These are phyloP conservation scores for Diutina rugosa DNA, from an alignment of 1,139 yeast species.

Conservation along the genomic window DNA sequence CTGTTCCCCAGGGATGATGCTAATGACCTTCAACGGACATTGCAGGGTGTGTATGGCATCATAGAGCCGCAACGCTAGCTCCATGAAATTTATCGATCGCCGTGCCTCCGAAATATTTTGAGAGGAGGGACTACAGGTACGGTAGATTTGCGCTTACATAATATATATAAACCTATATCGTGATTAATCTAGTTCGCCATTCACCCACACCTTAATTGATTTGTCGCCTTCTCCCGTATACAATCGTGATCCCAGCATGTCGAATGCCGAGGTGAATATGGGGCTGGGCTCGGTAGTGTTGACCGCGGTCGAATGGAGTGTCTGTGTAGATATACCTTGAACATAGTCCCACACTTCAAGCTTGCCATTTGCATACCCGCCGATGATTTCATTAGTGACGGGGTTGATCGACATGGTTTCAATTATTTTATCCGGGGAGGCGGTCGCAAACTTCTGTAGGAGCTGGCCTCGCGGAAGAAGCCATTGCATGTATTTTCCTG, in stretches of 20 bases:
- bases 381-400: conserved; percentile 51
- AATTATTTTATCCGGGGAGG: conserved; percentile 36
- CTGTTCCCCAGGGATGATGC: neutral
- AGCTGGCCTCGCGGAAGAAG: conserved; percentile 65
- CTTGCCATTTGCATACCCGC: conserved; percentile 79
- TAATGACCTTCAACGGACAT: neutral
- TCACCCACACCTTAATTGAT: conserved; percentile 70
- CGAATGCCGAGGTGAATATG: conserved; percentile 69
- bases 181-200: neutral
- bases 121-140: no score
- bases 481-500: conserved; percentile 80
- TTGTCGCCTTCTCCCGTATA: conserved; percentile 88
- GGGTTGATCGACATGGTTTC: conserved; percentile 59
- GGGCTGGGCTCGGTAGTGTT: conserved; percentile 15
- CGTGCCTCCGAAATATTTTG: neutral
- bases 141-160: neutral
- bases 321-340: conserved; percentile 51
- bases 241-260: conserved; percentile 65
- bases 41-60: neutral
- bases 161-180: neutral
- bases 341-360: conserved; percentile 72
- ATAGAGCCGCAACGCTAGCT: neutral
- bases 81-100: neutral
- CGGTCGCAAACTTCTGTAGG: conserved; percentile 23
- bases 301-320: conserved; percentile 35